A percentile compares a stretch with the other conserved stretches of the same genome.
Evolutionary conservation across 75 land plant species (phyloP).

Genomic region (Isoetes taiwanensis): DNA sequence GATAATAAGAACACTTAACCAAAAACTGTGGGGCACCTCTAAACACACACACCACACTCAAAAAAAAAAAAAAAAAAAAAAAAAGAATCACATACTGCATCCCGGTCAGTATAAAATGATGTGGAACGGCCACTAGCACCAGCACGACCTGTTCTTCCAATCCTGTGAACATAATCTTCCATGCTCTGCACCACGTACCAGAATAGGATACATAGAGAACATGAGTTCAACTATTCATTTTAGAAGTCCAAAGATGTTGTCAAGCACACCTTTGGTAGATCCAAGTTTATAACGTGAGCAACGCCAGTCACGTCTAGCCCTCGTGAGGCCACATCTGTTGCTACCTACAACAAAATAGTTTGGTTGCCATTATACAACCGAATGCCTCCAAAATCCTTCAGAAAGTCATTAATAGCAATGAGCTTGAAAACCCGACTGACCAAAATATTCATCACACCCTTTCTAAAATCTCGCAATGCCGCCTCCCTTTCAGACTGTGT

Average conservation of each 20-base stretch:
- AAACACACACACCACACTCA: neutral
- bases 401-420: neutral
- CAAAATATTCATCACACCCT: slow-evolving; percentile 48
- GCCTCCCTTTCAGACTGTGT: slow-evolving; percentile 67
- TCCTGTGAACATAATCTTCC: slow-evolving; percentile 79
- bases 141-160: slow-evolving; percentile 81
- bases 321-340: slow-evolving; percentile 79
- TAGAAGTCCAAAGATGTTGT: neutral
- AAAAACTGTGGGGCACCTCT: too few species aligned
- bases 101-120: slow-evolving; percentile 67
- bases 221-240: neutral
- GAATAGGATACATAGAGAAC: neutral
- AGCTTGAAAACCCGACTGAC: slow-evolving; percentile 10
- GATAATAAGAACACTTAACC: too few species aligned
- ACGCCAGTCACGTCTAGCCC: slow-evolving; percentile 68
- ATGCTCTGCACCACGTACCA: slow-evolving; percentile 20
- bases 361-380: too few species aligned
- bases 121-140: slow-evolving; percentile 65
- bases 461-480: slow-evolving; percentile 59
- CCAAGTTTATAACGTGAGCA: slow-evolving; percentile 72
- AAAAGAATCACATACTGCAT: slow-evolving; percentile 21
- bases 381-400: neutral
- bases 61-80: neutral
- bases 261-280: slow-evolving; percentile 54
- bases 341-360: slow-evolving; percentile 37